Conservation (phyloP, 2,329 filamentous ascomycete species). For the Xylariales sp. region DNA sequence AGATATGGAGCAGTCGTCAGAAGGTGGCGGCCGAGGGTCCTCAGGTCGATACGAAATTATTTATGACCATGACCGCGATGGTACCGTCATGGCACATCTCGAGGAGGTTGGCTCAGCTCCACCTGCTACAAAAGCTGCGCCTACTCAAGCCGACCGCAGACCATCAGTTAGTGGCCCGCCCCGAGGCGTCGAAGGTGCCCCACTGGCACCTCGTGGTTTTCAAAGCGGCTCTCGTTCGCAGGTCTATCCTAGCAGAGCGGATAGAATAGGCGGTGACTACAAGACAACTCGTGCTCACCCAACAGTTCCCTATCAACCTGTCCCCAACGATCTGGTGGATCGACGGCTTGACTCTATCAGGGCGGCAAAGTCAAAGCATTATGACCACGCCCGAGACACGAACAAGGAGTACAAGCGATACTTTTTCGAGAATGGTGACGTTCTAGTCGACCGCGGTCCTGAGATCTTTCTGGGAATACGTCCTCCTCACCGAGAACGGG, state of each 20-base stretch:
- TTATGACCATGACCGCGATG: constrained; percentile 57
- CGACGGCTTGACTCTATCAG: constrained; percentile 58
- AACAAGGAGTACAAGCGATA: constrained; percentile 61
- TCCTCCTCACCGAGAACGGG: constrained; percentile 50
- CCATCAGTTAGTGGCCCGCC: constrained; percentile 25
- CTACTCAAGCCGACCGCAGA: constrained; percentile 14
- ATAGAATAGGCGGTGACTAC: constrained; percentile 14
- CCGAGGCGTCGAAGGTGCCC: constrained; percentile 25
- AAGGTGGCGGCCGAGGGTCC: constrained; percentile 36
- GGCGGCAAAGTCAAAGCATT: constrained; percentile 39
- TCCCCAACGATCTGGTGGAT: constrained; percentile 58
- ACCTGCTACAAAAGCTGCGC: constrained; percentile 12
- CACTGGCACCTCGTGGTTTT: constrained; percentile 34
- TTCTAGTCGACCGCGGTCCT: constrained; percentile 67
- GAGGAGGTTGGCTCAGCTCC: constrained; percentile 37
- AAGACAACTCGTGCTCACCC: constrained; percentile 36
- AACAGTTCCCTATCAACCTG: constrained; percentile 47
- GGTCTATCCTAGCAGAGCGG: constrained; percentile 14
- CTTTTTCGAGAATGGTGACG: constrained; percentile 64
- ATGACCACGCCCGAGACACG: constrained; percentile 30
- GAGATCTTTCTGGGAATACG: constrained; percentile 65
- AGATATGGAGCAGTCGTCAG: constrained; percentile 53
- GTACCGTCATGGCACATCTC: constrained; percentile 51
- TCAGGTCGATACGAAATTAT: constrained; percentile 64
- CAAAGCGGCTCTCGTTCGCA: constrained; percentile 22